phyloP scores from a whole-genome alignment of 148 eudicot genomes.

The Polygonum maritimum region DNA sequence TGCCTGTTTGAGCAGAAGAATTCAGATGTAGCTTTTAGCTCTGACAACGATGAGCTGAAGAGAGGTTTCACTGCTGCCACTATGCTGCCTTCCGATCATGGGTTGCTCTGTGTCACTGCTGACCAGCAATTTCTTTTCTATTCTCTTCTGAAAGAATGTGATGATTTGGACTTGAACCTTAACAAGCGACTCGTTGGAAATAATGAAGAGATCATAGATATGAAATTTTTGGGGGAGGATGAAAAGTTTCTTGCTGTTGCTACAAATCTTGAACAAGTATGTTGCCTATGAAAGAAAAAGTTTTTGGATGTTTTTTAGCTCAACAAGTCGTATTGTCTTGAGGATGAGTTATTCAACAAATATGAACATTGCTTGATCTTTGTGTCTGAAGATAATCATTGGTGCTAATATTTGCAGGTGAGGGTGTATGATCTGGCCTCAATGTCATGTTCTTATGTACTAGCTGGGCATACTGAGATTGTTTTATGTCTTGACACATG shows the following conservation, averaged over 20 bases:
- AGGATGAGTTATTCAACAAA: background rate
- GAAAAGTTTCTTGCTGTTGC: constrained; percentile 93
- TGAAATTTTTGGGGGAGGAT: constrained; percentile 92
- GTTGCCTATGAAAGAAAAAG: constrained; percentile 1
- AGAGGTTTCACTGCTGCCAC: constrained; percentile 85
- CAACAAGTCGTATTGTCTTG: background rate
- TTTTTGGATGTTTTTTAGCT: background rate
- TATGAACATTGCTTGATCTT: background rate
- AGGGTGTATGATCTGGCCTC: constrained; percentile 84
- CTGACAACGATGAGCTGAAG: constrained; percentile 52
- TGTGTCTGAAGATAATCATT: background rate
- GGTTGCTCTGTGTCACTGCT: constrained; percentile 74
- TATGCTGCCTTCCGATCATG: constrained; percentile 76
- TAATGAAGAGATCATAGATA: constrained; percentile 89
- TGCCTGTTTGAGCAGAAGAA: constrained; percentile 75
- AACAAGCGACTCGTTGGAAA: constrained; percentile 72
- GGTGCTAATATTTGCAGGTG: constrained; percentile 33
- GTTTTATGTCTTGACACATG: constrained; percentile 85
- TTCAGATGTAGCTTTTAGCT: constrained; percentile 67
- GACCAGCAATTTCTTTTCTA: constrained; percentile 91
- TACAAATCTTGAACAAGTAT: constrained; percentile 85
- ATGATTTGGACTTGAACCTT: constrained; percentile 49
- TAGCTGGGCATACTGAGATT: constrained; percentile 80
- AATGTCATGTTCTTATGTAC: constrained; percentile 94
- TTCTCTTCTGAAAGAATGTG: constrained; percentile 31